A percentile compares a stretch with the other conserved stretches of the same genome.
These are phyloP conservation scores for Pseudogymnoascus sp. DNA, from an alignment of 2,329 filamentous ascomycete species.

Conservation along the genomic window DNA sequence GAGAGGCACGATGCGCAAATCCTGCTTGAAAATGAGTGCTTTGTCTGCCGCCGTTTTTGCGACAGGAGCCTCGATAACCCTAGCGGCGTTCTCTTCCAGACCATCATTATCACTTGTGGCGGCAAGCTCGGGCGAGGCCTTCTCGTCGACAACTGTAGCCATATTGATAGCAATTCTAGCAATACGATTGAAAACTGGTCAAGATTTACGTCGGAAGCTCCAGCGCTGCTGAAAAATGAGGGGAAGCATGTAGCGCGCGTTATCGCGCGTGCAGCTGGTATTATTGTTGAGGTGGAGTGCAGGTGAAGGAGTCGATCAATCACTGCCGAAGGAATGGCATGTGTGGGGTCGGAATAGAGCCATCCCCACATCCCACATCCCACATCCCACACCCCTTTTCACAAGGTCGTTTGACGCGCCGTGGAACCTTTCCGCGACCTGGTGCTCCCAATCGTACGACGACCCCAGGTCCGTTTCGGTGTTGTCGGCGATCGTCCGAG, in stretches of 20 bases:
- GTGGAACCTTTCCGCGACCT: not conserved
- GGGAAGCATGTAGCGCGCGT: not conserved
- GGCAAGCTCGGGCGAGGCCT: not conserved
- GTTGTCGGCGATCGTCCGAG: not conserved
- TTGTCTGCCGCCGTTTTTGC: constrained; percentile 28
- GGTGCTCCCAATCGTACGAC: not conserved
- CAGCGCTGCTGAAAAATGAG: not conserved
- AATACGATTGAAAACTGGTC: not conserved
- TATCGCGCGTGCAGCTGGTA: not conserved
- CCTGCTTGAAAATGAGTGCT: not conserved
- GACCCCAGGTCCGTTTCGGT: not conserved
- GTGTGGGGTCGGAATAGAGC: not conserved
- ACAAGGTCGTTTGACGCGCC: not conserved
- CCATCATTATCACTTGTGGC: not conserved
- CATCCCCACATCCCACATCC: not conserved
- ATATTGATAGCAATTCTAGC: not conserved
- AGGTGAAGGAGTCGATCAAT: not conserved
- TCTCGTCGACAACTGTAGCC: not conserved
- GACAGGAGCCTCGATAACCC: not conserved
- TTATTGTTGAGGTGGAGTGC: not conserved
- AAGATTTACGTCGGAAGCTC: not conserved
- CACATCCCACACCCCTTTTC: not conserved
- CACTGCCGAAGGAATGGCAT: not conserved
- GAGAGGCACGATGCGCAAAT: not conserved
- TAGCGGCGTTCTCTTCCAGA: not conserved